phyloP scores from a whole-genome alignment of 371 early-diverging fungal genomes.

The Mortierella sp. region DNA sequence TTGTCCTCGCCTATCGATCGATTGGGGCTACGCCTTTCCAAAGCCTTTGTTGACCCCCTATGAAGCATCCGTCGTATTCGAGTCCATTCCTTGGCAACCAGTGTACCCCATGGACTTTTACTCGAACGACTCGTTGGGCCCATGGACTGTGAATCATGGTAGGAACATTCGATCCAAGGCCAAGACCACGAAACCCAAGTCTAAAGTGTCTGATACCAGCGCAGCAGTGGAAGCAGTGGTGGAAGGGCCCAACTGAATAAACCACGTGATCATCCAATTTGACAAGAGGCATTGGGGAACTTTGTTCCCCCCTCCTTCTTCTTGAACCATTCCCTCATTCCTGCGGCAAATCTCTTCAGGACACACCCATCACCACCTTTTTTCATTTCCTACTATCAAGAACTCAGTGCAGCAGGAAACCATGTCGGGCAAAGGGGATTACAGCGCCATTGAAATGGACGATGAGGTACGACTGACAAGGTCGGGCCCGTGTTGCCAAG shows the following conservation, averaged over 20 bases:
- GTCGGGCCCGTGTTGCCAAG: too few relatives aligned
- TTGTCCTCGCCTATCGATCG: constrained; percentile 98
- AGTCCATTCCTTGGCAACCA: constrained; percentile 79
- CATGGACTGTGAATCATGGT: constrained; percentile 95
- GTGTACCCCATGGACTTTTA: constrained; percentile 99
- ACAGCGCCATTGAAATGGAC: constrained; percentile 53
- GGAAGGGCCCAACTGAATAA: too few relatives aligned
- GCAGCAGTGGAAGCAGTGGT: not conserved
- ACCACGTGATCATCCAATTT: too few relatives aligned
- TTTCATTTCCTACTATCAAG: too few relatives aligned
- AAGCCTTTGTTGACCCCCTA: constrained; percentile 97
- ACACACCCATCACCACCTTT: too few relatives aligned
- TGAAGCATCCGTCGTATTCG: constrained; percentile 93
- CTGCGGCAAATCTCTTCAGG: too few relatives aligned
- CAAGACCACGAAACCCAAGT: constrained; percentile 12
- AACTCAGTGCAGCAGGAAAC: constrained; percentile 1
- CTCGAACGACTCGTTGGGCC: constrained; percentile 89
- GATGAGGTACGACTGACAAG: constrained; percentile 41
- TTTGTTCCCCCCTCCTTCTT: not conserved
- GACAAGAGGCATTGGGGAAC: not conserved
- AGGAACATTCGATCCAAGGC: constrained; percentile 56
- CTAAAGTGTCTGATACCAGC: constrained; percentile 1
- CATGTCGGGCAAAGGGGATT: constrained; percentile 48
- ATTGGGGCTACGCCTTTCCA: constrained; percentile 98
- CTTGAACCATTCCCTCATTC: too few relatives aligned